phyloP scores from a whole-genome alignment of 805 yeast genomes.

The Schizosaccharomyces pombe region DNA sequence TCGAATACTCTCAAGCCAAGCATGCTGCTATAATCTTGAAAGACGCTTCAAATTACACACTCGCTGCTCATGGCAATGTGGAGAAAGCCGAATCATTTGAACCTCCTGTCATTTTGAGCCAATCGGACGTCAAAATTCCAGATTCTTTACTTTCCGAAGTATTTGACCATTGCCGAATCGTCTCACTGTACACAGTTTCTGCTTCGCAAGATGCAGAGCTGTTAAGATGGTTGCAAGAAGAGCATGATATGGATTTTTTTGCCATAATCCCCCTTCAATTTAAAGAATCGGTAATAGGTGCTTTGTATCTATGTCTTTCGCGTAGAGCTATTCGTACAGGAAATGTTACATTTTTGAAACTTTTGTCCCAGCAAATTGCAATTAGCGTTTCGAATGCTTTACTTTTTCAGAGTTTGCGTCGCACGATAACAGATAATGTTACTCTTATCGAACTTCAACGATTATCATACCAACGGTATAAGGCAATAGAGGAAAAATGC shows the following conservation, averaged over 20 bases:
- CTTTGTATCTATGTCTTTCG: slow-evolving; percentile 10
- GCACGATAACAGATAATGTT: slow-evolving; percentile 11
- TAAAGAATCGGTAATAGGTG: slow-evolving; percentile 8
- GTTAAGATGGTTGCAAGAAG: slow-evolving; percentile 7
- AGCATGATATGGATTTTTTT: slow-evolving; percentile 8
- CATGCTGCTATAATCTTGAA: slow-evolving; percentile 8
- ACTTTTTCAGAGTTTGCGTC: slow-evolving; percentile 10
- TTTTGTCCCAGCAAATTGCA: slow-evolving; percentile 11
- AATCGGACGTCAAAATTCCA: not conserved
- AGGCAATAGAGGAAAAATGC: slow-evolving; percentile 11
- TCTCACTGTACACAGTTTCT: not conserved
- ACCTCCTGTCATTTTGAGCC: not conserved
- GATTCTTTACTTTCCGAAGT: not conserved
- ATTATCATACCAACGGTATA: slow-evolving; percentile 8
- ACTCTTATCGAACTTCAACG: slow-evolving; percentile 11
- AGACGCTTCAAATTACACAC: slow-evolving; percentile 7
- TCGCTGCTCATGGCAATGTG: slow-evolving; percentile 10
- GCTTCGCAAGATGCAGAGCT: not conserved
- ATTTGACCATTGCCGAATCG: not conserved
- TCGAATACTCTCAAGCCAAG: slow-evolving; percentile 9
- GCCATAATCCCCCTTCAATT: slow-evolving; percentile 9
- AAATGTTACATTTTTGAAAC: slow-evolving; percentile 9
- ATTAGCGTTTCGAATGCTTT: slow-evolving; percentile 11
- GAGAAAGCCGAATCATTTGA: slow-evolving; percentile 6
- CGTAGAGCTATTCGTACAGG: slow-evolving; percentile 10